Evolutionary conservation across 2,329 filamentous ascomycete species (phyloP).

Genomic region (Penicillium sp.): DNA sequence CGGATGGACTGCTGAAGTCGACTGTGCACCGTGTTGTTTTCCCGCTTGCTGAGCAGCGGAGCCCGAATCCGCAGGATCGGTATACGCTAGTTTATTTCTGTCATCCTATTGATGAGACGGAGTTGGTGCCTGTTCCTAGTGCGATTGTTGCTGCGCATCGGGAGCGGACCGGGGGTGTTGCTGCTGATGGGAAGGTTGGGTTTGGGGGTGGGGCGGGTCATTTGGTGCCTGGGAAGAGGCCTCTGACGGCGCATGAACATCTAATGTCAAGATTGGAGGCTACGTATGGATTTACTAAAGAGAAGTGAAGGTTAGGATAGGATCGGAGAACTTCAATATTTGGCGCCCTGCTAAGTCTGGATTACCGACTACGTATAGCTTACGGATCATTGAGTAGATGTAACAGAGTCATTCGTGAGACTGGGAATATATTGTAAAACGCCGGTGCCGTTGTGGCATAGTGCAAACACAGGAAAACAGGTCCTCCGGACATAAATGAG

Average conservation of each 20-base stretch:
- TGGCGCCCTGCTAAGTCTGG: background rate
- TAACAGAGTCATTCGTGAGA: conserved; percentile 18
- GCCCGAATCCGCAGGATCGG: conserved; percentile 48
- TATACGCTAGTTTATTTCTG: conserved; percentile 65
- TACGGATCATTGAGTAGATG: conserved; percentile 5
- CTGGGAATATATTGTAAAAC: conserved; percentile 23
- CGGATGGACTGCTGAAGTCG: conserved; percentile 78
- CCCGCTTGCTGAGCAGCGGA: conserved; percentile 43
- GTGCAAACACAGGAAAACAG: conserved; percentile 23
- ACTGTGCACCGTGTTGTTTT: conserved; percentile 90
- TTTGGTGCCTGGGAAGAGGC: conserved; percentile 33
- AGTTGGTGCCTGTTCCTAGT: conserved; percentile 58
- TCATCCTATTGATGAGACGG: conserved; percentile 58
- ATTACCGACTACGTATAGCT: background rate
- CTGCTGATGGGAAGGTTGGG: conserved; percentile 34
- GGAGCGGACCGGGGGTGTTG: conserved; percentile 22
- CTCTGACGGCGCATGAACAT: conserved; percentile 60
- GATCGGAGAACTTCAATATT: background rate
- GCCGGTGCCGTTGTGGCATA: conserved; percentile 26
- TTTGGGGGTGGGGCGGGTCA: conserved; percentile 43
- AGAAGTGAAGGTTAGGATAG: conserved; percentile 4
- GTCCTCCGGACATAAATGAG: conserved; percentile 22
- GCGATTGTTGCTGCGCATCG: conserved; percentile 47
- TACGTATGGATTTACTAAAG: conserved; percentile 53
- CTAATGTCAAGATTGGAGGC: conserved; percentile 57